Evolutionary conservation across 805 yeast species (phyloP), one percentile per base, ranked within the genome.

Genomic region (Saturnispora hagleri): DNA sequence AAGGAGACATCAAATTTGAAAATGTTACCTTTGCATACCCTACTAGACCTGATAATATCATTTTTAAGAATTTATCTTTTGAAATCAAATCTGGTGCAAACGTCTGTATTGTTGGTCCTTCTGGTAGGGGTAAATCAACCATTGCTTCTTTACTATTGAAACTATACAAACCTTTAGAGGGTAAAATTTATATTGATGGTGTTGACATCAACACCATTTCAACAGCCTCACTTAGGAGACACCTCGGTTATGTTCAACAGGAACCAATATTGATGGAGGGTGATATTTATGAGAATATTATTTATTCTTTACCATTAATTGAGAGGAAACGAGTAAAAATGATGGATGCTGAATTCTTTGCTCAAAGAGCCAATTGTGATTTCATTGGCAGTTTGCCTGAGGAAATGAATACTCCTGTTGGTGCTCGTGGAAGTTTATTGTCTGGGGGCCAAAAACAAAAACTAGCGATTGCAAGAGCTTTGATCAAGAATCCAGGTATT

Each of bases 121-220:
- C 95, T 13, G 98, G 98, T 2, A 82, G 95, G 51, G 98, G 98
- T 18, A 91, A 91, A 67, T 88, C 96, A 1, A 91, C 97, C 0
- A 81, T 91, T 12, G 79, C 93, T 10, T 85, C 93, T 28, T 69
- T 91, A 54, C 69, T 91, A 47, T 68, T 91, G 54, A 71, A 98
- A 52, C 87, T 87, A 64, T 91, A 91, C 67, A 95, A 88, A 62
- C 95, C 95, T 1, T 62, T 65, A 4, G 56, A 67, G 0, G 98
- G 98, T 17, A 61, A 65, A n/a, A 80, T 91, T 46, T 62, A 70
- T 24, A 74, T 91, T 38, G 91, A 89, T 56, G 81, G 80, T 13
- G 78, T 79, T 50, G 75, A 86, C 57, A 78, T 91, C 50, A 69
- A 73, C 36, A 73, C 77, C n/a, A 79, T 84, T 62, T 88, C 89